Base-by-base conservation (phyloP, 2,329 filamentous ascomycete species). In the Penicillium brasilianum region DNA sequence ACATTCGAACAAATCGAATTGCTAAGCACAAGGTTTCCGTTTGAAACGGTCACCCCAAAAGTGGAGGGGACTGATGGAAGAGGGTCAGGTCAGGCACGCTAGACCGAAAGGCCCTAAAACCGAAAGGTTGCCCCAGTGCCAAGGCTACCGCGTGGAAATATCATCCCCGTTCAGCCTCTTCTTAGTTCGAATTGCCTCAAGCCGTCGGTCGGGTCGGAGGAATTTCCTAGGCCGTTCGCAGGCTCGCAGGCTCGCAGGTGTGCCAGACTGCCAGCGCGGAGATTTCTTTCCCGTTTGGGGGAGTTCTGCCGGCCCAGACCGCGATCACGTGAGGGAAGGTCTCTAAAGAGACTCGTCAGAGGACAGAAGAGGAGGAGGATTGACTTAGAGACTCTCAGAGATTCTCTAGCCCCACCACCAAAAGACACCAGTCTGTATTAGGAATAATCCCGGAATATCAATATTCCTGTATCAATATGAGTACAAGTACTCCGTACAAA, bases 131-230 rank as follows among this genome's bases (percentile, higher is more conserved):
- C 39, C 39, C 39, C 44, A 30, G 8, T 48, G 25, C 44, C 10
- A 25, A 25, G 44, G 44, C 44, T 25, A 30, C 44, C 25, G 44
- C 44, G 44, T 48, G 44, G 44, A 48, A 48, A 48, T 48, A 48
- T 48, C 44, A 28, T 11, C 25, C 44, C 44, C 44, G 14, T 48
- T 48, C 44, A 48, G 44, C 44, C 44, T 48, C 44, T 14, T 30
- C 14, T 18, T 20, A 6, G 3, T 18, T 16, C 44, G 6, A 30
- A 30, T n/a, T n/a, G 44, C 22, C 25, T 48, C 22, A 30, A 48
- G 44, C 22, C 13, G 25, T 28, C 43, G 43, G 43, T 46, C 8
- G 25, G 25, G 22, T 48, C 44, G 25, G 44, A 48, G 44, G 25
- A 30, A 48, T 48, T 48, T 48, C 5, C 5, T 2, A n/a, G 44